Percentiles rank a stretch among this genome's conserved stretches.
These are phyloP conservation scores for Exsudoporus floridanus DNA, from an alignment of 1,284 basidiomycete species.

Conservation along the genomic window DNA sequence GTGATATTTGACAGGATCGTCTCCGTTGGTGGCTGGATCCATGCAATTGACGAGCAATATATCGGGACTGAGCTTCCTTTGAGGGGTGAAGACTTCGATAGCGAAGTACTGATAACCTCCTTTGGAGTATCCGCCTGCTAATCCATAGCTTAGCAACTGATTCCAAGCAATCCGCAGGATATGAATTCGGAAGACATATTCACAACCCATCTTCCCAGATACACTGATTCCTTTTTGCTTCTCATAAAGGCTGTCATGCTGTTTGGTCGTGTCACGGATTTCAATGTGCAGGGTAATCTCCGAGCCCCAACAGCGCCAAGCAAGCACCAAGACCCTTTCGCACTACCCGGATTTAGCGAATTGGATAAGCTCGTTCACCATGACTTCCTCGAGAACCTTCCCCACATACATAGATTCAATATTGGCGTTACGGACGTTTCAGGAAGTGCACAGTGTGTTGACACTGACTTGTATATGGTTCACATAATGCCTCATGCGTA, in stretches of 20 bases:
- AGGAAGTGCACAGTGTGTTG: conserved; percentile 52
- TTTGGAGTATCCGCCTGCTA: conserved; percentile 6
- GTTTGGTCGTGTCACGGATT: conserved; percentile 80
- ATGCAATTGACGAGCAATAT: conserved; percentile 76
- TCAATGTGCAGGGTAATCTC: conserved; percentile 70
- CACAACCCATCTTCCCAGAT: conserved; percentile 64
- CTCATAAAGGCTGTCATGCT: conserved; percentile 79
- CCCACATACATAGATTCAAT: conserved; percentile 62
- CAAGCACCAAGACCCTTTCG: conserved; percentile 68
- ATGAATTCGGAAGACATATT: conserved; percentile 62
- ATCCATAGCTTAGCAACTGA: conserved; percentile 42
- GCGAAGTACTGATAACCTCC: conserved; percentile 47
- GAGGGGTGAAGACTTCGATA: conserved; percentile 69
- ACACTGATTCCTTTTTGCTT: conserved; percentile 76
- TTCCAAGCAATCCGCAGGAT: conserved; percentile 72
- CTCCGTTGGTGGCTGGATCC: conserved; percentile 86
- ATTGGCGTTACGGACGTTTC: conserved; percentile 56
- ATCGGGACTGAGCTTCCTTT: conserved; percentile 78
- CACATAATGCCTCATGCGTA: conserved; percentile 81
- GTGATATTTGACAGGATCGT: conserved; percentile 81
- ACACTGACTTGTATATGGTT: conserved; percentile 81
- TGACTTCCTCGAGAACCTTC: conserved; percentile 68
- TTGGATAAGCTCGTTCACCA: conserved; percentile 64
- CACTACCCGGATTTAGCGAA: conserved; percentile 59
- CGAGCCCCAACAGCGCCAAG: conserved; percentile 57